These are phyloP conservation scores for Chlamydomonas incerta DNA, from an alignment of 139 green algal genomes.

Conservation along the genomic window DNA sequence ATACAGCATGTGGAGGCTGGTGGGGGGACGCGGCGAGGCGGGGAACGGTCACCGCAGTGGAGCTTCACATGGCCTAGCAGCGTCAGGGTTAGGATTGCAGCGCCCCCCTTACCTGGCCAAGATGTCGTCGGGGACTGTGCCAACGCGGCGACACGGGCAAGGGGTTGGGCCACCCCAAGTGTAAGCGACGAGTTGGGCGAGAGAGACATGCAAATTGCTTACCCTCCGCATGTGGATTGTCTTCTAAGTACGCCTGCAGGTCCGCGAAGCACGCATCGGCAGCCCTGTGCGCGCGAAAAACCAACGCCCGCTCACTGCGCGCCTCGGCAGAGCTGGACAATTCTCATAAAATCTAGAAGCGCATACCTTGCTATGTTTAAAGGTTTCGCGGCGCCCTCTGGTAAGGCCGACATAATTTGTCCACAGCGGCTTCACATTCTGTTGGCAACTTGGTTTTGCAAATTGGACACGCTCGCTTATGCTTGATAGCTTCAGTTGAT, in stretches of 20 bases:
- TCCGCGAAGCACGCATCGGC: conserved; percentile 26
- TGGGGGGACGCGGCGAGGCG: background rate
- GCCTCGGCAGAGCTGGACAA: too few species aligned
- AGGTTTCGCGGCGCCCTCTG: too few species aligned
- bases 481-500: too few species aligned
- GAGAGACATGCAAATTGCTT: background rate
- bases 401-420: too few species aligned
- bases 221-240: background rate
- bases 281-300: background rate
- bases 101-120: background rate
- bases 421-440: too few species aligned
- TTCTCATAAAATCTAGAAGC: too few species aligned
- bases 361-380: too few species aligned
- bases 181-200: background rate
- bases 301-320: too few species aligned
- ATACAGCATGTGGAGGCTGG: conserved; percentile 77
- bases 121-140: conserved; percentile 23
- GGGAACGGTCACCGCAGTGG: too few species aligned
- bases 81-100: background rate
- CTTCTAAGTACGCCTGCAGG: background rate
- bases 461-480: too few species aligned
- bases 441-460: too few species aligned
- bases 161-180: background rate
- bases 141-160: background rate
- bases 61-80: background rate